phyloP scores from a whole-genome alignment of 2,329 filamentous ascomycete genomes.

The Trichoderma koningiopsis region DNA sequence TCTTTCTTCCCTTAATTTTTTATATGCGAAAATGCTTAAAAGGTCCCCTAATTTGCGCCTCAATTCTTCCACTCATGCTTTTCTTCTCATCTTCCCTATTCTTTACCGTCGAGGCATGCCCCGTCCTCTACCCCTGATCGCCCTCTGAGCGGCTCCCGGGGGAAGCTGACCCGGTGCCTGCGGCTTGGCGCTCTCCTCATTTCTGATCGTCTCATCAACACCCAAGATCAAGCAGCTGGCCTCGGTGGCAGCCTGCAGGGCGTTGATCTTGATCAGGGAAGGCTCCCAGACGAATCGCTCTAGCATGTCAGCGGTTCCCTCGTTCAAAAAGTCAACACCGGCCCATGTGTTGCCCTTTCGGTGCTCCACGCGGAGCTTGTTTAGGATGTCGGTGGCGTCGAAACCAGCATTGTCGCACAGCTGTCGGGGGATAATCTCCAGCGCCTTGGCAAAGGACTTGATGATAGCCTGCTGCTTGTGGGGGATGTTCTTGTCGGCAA shows the following conservation, averaged over 20 bases:
- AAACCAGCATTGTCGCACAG: constrained; percentile 98
- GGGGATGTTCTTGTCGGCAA: constrained; percentile 87
- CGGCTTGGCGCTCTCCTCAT: constrained; percentile 86
- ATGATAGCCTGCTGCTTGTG: constrained; percentile 98
- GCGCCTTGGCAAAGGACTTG: constrained; percentile 95
- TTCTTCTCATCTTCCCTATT: constrained; percentile 7
- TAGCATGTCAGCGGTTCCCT: constrained; percentile 94
- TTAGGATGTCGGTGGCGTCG: constrained; percentile 96
- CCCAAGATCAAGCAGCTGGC: constrained; percentile 92
- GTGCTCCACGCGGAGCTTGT: constrained; percentile 94
- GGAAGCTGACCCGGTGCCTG: constrained; percentile 79
- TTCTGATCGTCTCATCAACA: constrained; percentile 98
- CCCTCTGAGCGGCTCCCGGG: constrained; percentile 84
- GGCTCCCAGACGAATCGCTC: constrained; percentile 97
- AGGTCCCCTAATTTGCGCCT: constrained; percentile 3
- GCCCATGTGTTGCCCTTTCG: constrained; percentile 91
- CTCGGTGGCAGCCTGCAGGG: constrained; percentile 93
- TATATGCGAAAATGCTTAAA: constrained; percentile 44
- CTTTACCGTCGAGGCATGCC: constrained; percentile 82
- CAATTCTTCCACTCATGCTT: background rate
- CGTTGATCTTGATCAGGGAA: constrained; percentile 93
- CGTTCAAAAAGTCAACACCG: constrained; percentile 90
- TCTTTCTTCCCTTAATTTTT: constrained; percentile 18
- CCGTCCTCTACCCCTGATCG: constrained; percentile 77
- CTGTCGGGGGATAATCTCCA: constrained; percentile 95